Percentiles rank a stretch among this genome's conserved stretches.
These are phyloP conservation scores for Penicillium atrosanguineum DNA, from an alignment of 495 filamentous ascomycete species.

Conservation along the genomic window DNA sequence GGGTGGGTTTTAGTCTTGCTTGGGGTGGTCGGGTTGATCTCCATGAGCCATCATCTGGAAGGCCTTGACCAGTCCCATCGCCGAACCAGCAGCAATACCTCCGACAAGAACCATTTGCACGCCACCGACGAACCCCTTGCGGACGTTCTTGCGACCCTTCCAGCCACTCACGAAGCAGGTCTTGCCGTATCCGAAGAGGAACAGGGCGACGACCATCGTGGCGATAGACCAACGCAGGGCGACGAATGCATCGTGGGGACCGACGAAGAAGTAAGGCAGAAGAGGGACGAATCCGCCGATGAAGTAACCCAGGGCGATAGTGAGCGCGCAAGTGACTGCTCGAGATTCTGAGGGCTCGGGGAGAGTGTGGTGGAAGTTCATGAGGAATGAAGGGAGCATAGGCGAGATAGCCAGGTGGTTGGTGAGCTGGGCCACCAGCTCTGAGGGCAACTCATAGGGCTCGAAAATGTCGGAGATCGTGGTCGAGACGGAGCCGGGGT, in stretches of 20 bases:
- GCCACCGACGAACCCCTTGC: slow-evolving; percentile 45
- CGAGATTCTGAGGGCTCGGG: slow-evolving; percentile 50
- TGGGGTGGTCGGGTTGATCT: slow-evolving; percentile 12
- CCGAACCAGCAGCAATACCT: slow-evolving; percentile 61
- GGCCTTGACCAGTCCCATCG: slow-evolving; percentile 62
- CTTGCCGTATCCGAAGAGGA: slow-evolving; percentile 72
- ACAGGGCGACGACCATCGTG: slow-evolving; percentile 67
- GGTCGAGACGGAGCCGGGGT: slow-evolving; percentile 33
- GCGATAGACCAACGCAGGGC: slow-evolving; percentile 68
- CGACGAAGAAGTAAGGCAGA: slow-evolving; percentile 74
- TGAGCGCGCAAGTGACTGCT: slow-evolving; percentile 58
- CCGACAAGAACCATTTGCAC: slow-evolving; percentile 67
- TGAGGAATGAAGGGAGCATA: slow-evolving; percentile 51
- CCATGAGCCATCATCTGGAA: slow-evolving; percentile 43
- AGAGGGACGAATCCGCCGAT: slow-evolving; percentile 71
- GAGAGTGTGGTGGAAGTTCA: slow-evolving; percentile 57
- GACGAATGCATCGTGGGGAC: slow-evolving; percentile 47
- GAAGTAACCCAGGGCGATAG: slow-evolving; percentile 70
- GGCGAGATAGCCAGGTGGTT: slow-evolving; percentile 47
- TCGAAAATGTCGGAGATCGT: slow-evolving; percentile 52
- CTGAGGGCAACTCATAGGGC: slow-evolving; percentile 52
- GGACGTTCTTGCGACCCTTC: slow-evolving; percentile 35
- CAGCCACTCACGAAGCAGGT: slow-evolving; percentile 52
- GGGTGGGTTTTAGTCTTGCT: slow-evolving; percentile 13
- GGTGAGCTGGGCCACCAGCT: slow-evolving; percentile 44